Percentiles rank a stretch among this genome's conserved stretches.
These are phyloP conservation scores for Artemisia argyi DNA, from an alignment of 129 eudicot genomes.

Conservation along the genomic window DNA sequence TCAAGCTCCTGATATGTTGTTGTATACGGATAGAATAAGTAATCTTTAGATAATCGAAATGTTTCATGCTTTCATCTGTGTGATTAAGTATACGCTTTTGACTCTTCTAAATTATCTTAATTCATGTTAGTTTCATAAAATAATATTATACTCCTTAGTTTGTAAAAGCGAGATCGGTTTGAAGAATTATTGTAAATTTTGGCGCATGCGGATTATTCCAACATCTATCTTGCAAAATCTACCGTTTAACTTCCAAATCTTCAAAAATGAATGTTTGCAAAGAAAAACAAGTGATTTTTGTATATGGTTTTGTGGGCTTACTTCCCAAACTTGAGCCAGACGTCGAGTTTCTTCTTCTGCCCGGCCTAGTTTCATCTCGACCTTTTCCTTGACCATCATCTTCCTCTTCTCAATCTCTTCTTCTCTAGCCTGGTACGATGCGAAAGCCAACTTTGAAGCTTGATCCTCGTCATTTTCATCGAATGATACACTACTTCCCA, in stretches of 20 bases:
- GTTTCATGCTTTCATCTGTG: not conserved
- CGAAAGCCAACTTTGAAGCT: conserved; percentile 43
- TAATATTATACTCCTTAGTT: not conserved
- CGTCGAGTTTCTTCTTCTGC: conserved; percentile 67
- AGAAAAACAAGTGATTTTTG: not conserved
- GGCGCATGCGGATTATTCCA: not conserved
- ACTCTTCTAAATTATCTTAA: not conserved
- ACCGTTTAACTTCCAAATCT: not conserved
- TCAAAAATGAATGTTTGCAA: not conserved
- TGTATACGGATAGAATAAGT: conserved; percentile 6
- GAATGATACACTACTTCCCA: conserved; percentile 43
- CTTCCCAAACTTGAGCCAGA: conserved; percentile 72
- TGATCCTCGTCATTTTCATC: conserved; percentile 57
- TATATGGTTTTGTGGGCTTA: conserved; percentile 27
- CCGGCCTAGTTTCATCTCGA: conserved; percentile 53
- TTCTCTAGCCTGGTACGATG: conserved; percentile 61
- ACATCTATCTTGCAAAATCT: no score
- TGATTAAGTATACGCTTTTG: not conserved
- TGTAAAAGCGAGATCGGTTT: not conserved
- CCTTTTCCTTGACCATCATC: conserved; percentile 45
- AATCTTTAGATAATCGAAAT: conserved; percentile 6
- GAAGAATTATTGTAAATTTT: not conserved
- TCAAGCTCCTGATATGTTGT: conserved; percentile 64
- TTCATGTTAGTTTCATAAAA: not conserved
- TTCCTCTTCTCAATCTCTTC: conserved; percentile 75